Evolutionary conservation across 345 rosid species (phyloP), one percentile per base, ranked within the genome.

Genomic region (Balakata baccata): DNA sequence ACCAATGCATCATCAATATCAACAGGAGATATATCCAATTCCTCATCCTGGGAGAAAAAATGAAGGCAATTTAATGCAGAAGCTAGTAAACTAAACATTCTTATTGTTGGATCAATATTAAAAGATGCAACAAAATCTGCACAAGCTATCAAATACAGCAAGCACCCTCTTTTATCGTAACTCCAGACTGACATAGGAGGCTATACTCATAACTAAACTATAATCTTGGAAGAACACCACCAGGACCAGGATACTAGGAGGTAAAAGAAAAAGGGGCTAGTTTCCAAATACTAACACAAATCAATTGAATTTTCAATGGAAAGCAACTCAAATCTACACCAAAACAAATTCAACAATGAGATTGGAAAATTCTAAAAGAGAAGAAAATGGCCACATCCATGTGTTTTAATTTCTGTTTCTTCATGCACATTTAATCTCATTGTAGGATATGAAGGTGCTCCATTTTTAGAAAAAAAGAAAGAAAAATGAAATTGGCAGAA

Each of bases 1-100:
- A 96, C 91, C 85, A 93, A 85, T 38, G 96, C 91, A 77, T 96
- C 98, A 72, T 96, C 98, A 71, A 96, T 89, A 68, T 91, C 98
- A 20, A 88, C 97, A 2, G 97, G 97, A 73, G 98, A 85, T 73
- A 93, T 81, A 71, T 93, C 98, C 80, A 90, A 70, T 68, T 93
- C 98, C 71, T 96, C 99, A 86, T 96, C 98, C 99, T 96, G 74
- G 54, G 59, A 81, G 72, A 71, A 60, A 43, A 46, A 7, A 22
- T 53, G 45, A 76, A 71, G 20, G 12, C 45, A 66, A 68, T 10
- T 34, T 56, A 25, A 6, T 7, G 23, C 9, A 47, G 45, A 20
- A 20, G 6, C 8, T 16, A 64, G 46, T 10, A 64, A 60, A 41
- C 56, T 39, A 7, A 47, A 13, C 17, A 47, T 65, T 57, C 2